Evolutionary conservation across 2,329 filamentous ascomycete genomes (phyloP), one percentile per base, ranked within the genome.

Genomic region (Colletotrichum australisinense): DNA sequence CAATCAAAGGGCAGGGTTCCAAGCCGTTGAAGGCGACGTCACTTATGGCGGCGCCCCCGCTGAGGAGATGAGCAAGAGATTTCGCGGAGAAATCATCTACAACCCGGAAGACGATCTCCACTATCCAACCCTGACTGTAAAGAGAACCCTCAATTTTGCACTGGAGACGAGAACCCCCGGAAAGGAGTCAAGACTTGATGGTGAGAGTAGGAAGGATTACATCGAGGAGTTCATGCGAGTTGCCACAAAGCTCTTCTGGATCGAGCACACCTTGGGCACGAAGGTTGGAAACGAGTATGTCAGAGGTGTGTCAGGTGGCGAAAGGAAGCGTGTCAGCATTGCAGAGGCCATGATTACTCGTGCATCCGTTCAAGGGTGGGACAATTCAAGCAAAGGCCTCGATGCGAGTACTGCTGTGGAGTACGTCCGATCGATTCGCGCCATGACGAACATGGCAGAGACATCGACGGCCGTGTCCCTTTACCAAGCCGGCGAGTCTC

Each of bases 251-350:
- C 83, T 94, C 35, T 93, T 94, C 75, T 91, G 91, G 83, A 93
- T 94, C 67, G 87, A 90, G 57, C 92, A 94, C 77, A 93, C 91
- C 0, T 81, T 91, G 65, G 85, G 89, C 57, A 94, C 92, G 0
- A 90, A 90, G 75, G 91, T 94, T 30, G 93, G 93, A 1, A 90
- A 93, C 75, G 91, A 92, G 73, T 88, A 90, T 35, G 86, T 93
- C 9, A 88, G 92, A 24, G 84, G 84, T 12, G 87, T 93, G 2
- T 90, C 87, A 26, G 91, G 91, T 11, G 91, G 91, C 49, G 91
- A 93, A 78, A 86, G 90, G 75, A 94, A 95, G 82, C 90, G 94
- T 79, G 93, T 95, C 6, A 93, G 90, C 63, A 94, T 95, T 76
- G 93, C 92, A 8, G 93, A 95, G 81, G 92, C 92, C 6, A 89